Conservation (phyloP, 2,329 filamentous ascomycete species). For the Penicillium occitanis region DNA sequence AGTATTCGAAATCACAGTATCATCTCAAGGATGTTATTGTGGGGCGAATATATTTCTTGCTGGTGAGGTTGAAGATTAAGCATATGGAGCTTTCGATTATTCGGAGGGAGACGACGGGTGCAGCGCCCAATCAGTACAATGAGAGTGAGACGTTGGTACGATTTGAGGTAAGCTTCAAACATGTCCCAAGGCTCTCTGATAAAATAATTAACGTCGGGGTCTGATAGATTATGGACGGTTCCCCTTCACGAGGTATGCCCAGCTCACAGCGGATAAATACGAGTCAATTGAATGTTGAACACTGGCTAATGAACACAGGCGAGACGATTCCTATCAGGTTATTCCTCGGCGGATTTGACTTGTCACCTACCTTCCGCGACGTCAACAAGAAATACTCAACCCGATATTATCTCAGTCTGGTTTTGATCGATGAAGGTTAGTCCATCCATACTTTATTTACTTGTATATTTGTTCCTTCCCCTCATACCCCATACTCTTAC, state of each 20-base stretch:
- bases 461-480: conserved; percentile 22
- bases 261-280: not conserved
- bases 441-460: conserved; percentile 21
- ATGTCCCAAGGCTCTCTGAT: not conserved
- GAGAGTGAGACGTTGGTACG: conserved; percentile 97
- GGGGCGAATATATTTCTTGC: conserved; percentile 94
- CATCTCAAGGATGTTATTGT: conserved; percentile 99
- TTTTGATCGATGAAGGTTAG: conserved; percentile 89
- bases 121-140: conserved; percentile 97
- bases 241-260: conserved; percentile 82
- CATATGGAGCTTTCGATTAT: conserved; percentile 99
- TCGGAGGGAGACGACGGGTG: conserved; percentile 90
- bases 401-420: conserved; percentile 92
- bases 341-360: conserved; percentile 94
- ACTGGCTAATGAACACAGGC: conserved; percentile 44
- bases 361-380: conserved; percentile 97
- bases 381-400: conserved; percentile 99
- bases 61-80: conserved; percentile 98
- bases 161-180: conserved; percentile 68
- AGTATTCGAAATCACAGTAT: conserved; percentile 99
- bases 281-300: not conserved
- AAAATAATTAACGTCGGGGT: not conserved
- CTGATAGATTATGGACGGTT: conserved; percentile 91
- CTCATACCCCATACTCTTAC: conserved; percentile 14
- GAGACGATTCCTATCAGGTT: conserved; percentile 94